Evolutionary conservation across 129 eudicot genomes (phyloP).

Genomic region (Apium graveolens): DNA sequence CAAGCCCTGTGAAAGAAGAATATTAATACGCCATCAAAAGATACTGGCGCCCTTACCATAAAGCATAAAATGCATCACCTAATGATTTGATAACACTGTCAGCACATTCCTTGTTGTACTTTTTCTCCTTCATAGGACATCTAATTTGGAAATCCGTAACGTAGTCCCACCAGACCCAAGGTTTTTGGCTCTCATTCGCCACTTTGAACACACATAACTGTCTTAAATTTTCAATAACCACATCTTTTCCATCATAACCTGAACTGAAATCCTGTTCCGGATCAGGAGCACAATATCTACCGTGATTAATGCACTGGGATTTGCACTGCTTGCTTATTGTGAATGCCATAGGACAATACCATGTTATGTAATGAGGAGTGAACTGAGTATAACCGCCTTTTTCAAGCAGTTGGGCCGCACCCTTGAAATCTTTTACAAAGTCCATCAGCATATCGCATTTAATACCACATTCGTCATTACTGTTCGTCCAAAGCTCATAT

Average conservation of each 20-base stretch:
- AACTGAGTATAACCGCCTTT: conserved; percentile 22
- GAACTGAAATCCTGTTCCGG: conserved; percentile 28
- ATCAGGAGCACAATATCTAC: conserved; percentile 30
- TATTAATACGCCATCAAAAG: neutral
- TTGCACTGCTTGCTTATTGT: conserved; percentile 30
- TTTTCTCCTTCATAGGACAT: conserved; percentile 32
- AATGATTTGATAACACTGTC: conserved; percentile 23
- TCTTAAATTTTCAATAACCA: conserved; percentile 27
- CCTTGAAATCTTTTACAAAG: conserved; percentile 24
- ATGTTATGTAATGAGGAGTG: conserved; percentile 33
- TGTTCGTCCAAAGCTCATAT: conserved; percentile 30
- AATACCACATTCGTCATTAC: conserved; percentile 29
- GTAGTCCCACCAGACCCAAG: conserved; percentile 33
- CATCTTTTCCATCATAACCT: conserved; percentile 33
- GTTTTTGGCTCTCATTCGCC: conserved; percentile 19
- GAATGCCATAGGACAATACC: conserved; percentile 34
- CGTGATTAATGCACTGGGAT: conserved; percentile 24
- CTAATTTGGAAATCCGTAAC: conserved; percentile 27
- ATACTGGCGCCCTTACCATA: neutral
- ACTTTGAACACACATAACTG: conserved; percentile 27
- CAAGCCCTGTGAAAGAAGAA: conserved; percentile 17
- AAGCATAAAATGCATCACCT: conserved; percentile 10
- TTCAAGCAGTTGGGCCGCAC: conserved; percentile 28
- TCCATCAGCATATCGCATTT: conserved; percentile 28
- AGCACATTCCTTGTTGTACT: conserved; percentile 31